Base-by-base conservation (phyloP, 1,284 basidiomycete genomes). In the Cryptococcus jaspeensis region DNA sequence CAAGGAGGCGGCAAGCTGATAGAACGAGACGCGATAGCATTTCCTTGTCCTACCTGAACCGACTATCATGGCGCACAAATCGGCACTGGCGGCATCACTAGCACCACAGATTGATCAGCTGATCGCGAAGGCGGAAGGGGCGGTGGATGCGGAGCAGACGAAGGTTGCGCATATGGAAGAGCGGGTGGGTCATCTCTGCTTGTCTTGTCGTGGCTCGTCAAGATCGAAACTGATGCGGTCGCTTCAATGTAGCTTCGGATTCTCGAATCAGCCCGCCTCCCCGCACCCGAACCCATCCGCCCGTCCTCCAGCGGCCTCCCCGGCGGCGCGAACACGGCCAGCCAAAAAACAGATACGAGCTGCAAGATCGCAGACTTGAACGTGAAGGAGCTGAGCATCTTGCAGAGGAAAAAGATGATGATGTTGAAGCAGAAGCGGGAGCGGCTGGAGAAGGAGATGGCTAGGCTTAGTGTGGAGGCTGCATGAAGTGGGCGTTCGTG, bases 41-140 rank as follows among this genome's bases (percentile, higher is more conserved):
- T 78, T 64, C 66, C 67, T 78, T 18, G 62, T 77, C 41, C 58
- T 78, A 2, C 75, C 76, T 28, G 60, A 65, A 42, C 70, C 74
- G 3, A 63, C 67, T 0, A 65, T 78, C 38, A 42, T 55, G 48
- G 56, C 66, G 6, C 72, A 75, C 53, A 72, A 73, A 61, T 55
- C 59, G 12, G 64, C 68, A 16, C 64, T 76, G 23, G 66, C 71
- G 1, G 52, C 65, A n/a, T 65, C 68, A 1, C 64, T 77, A 20
- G 65, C 66, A 5, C 75, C 75, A 9, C 71, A 77, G 51, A 75
- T 78, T 52, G 72, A 76, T 28, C 50, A 60, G 15, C 64, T 78
- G 15, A 71, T 78, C 23, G 47, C 61, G 7, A 64, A 69, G 42
- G 67, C 72, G 8, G 74, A 72, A 45, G 41, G 49, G 13, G 51